Evolutionary conservation across 371 early-diverging fungal species (phyloP), one percentile per base, ranked within the genome.

Genomic region (Coemansia sp.): DNA sequence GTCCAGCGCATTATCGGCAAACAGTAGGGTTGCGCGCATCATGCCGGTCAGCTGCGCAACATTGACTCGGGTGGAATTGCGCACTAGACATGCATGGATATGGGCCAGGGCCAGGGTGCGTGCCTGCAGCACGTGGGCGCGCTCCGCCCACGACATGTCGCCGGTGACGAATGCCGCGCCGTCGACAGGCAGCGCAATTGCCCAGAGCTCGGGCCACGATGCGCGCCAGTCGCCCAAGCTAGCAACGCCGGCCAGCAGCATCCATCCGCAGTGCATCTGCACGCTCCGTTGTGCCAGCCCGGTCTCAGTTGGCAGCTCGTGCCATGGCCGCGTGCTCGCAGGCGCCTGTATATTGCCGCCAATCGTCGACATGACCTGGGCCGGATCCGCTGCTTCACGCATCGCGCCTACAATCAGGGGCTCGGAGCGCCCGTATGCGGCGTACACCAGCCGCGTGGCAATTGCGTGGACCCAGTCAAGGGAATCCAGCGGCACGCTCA

Each of bases 1-100:
- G 32, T 79, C 79, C n/a, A 79, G 62, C 20, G 70, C 70, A 30
- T 67, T 68, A 10, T 79, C 79, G 20, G 70, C 76, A 50, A 70
- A 79, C 56, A 56, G 26, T 45, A 79, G 34, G 1, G 65, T 39
- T 8, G 66, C 58, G 10, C 62, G 51, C 11, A 79, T 13, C 13
- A 32, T 20, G 9, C 39, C 54, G 11, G 9, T 51, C 55, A 49
- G 47, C 6, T 2, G 34, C 11, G 20, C 57, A 9, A 13, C 26
- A 20, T 16, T 9, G 9, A 20, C 36, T 8, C 10, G 6, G 1
- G 41, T 20, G 30, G 47, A 0, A 3, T 4, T 11, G 53, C 4
- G 5, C 47, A 63, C 31, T 26, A 79, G 32, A 9, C 34, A 41
- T 3, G 55, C 62, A 11, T 59, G 57, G 2, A 76, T 9, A n/a